A percentile compares a stretch with the other conserved stretches of the same genome.
Conservation (phyloP, 2,329 filamentous ascomycete species). For the Ophiobolus disseminans region DNA sequence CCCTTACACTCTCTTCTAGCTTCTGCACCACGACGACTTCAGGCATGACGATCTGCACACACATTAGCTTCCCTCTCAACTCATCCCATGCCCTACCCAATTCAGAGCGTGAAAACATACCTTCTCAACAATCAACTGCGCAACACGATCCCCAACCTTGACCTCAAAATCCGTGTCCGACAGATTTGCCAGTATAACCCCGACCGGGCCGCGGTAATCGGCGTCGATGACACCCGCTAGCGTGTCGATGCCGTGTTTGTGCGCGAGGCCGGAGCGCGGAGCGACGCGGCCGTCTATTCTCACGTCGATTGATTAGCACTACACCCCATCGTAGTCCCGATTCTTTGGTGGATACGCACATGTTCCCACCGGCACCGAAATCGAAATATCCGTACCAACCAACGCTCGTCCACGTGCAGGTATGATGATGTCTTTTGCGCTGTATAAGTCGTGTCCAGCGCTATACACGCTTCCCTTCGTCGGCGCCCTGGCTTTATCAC, state of each 20-base stretch:
- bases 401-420: constrained; percentile 83
- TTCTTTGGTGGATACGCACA: constrained; percentile 70
- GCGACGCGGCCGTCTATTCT: constrained; percentile 82
- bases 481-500: constrained; percentile 77
- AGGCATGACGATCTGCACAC: constrained; percentile 78
- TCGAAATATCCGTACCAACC: constrained; percentile 88
- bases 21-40: constrained; percentile 88
- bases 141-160: constrained; percentile 86
- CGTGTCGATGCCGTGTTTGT: constrained; percentile 95
- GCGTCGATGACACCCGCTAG: constrained; percentile 97
- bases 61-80: constrained; percentile 12
- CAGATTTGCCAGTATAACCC: constrained; percentile 95
- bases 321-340: too few species aligned
- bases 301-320: too few species aligned
- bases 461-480: constrained; percentile 89
- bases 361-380: constrained; percentile 88
- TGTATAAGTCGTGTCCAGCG: constrained; percentile 94
- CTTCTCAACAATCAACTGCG: constrained; percentile 91
- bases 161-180: constrained; percentile 80
- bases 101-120: constrained; percentile 52
- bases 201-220: constrained; percentile 93
- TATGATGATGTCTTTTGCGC: constrained; percentile 73
- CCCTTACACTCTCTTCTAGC: constrained; percentile 88
- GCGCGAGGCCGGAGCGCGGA: constrained; percentile 86
- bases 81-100: too few species aligned